Conservation (phyloP, 2,329 filamentous ascomycete genomes). For the Penicillium corylophilum region DNA sequence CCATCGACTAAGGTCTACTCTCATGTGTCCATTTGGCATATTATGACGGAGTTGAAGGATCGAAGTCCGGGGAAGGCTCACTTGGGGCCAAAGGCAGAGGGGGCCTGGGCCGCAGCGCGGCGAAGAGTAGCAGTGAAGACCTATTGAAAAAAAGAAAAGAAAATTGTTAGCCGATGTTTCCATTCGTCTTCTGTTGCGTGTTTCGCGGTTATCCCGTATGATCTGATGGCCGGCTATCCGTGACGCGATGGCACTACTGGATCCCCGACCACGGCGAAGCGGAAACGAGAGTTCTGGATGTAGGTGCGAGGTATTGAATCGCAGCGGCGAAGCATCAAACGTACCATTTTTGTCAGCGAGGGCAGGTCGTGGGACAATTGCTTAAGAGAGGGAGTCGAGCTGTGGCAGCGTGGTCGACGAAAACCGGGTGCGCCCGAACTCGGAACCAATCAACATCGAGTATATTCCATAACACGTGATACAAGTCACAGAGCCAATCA, state of each 20-base stretch:
- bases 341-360: slow-evolving; percentile 34
- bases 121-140: slow-evolving; percentile 36
- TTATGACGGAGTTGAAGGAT: neutral
- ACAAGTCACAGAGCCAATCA: slow-evolving; percentile 27
- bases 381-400: slow-evolving; percentile 24
- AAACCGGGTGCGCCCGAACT: slow-evolving; percentile 36
- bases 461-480: slow-evolving; percentile 17
- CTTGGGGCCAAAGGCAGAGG: slow-evolving; percentile 60
- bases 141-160: slow-evolving; percentile 13
- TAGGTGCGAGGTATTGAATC: neutral
- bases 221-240: slow-evolving; percentile 6
- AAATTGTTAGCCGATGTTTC: slow-evolving; percentile 22
- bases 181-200: neutral
- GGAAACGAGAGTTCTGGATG: neutral
- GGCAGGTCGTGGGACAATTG: slow-evolving; percentile 28
- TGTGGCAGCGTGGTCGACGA: slow-evolving; percentile 29
- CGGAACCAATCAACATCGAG: slow-evolving; percentile 1
- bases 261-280: neutral
- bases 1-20: neutral
- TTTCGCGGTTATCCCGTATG: slow-evolving; percentile 14
- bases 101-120: slow-evolving; percentile 46
- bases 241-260: slow-evolving; percentile 3
- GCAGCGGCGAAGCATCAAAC: slow-evolving; percentile 4
- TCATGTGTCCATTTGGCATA: neutral
- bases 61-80: slow-evolving; percentile 36